phyloP scores from a whole-genome alignment of 108 stramenopile species.

The Pseudonitzschia delicatissima region DNA sequence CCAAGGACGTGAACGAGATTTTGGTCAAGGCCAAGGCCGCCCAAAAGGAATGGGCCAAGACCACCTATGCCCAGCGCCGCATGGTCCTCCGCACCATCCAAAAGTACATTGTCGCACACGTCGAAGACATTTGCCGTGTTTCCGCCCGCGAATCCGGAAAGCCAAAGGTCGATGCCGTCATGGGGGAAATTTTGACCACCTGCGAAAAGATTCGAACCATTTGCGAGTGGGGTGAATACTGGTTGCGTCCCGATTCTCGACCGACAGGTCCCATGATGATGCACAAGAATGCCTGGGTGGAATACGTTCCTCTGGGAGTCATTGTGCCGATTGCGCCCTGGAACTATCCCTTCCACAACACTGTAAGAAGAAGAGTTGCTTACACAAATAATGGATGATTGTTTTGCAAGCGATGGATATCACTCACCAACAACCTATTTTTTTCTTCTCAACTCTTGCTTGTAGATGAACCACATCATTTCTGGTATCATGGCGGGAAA shows the following conservation, averaged over 20 bases:
- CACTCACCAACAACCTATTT: background rate
- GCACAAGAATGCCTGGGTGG: slow-evolving; percentile 94
- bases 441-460: background rate
- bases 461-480: slow-evolving; percentile 90
- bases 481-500: slow-evolving; percentile 96
- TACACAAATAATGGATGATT: background rate
- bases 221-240: slow-evolving; percentile 83
- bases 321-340: slow-evolving; percentile 98
- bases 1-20: slow-evolving; percentile 72
- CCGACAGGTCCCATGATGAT: slow-evolving; percentile 89
- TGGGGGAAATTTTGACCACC: slow-evolving; percentile 97
- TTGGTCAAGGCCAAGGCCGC: slow-evolving; percentile 77
- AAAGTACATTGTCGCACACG: slow-evolving; percentile 83
- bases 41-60: slow-evolving; percentile 85
- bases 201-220: slow-evolving; percentile 94
- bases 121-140: slow-evolving; percentile 88
- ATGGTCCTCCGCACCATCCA: slow-evolving; percentile 91
- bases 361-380: slow-evolving; percentile 15
- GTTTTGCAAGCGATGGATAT: background rate
- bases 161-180: slow-evolving; percentile 83
- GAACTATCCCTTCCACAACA: slow-evolving; percentile 97
- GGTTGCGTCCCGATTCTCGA: slow-evolving; percentile 76
- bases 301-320: slow-evolving; percentile 96
- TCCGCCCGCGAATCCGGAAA: slow-evolving; percentile 89
- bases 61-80: slow-evolving; percentile 88